A percentile compares a stretch with the other conserved stretches of the same genome.
Conservation (phyloP, 139 green algal species). For the Penium margaritaceum region DNA sequence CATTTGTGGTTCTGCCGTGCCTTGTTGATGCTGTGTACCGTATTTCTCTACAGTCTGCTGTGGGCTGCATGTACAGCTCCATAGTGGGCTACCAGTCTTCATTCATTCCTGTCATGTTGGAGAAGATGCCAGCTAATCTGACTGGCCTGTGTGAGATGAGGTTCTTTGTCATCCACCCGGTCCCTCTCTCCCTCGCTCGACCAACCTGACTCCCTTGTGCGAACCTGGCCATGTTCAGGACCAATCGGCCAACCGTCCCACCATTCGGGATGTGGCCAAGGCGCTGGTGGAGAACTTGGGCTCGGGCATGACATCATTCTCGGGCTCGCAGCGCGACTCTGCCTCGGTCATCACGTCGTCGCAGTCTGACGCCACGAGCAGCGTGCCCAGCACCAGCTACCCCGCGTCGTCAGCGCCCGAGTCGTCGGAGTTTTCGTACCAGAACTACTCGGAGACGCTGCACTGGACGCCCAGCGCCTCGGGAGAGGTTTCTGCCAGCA, state of each 20-base stretch:
- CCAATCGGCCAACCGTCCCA: conserved; percentile 25
- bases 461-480: conserved; percentile 15
- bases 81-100: too few species aligned
- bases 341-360: conserved; percentile 16
- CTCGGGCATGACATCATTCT: conserved; percentile 10
- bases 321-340: conserved; percentile 8
- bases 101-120: too few species aligned
- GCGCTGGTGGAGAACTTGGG: conserved; percentile 31
- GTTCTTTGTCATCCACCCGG: too few species aligned
- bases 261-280: conserved; percentile 36
- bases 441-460: conserved; percentile 28
- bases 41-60: too few species aligned
- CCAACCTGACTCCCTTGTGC: not conserved
- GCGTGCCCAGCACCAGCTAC: not conserved
- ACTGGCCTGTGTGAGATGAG: too few species aligned
- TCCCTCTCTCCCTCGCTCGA: too few species aligned
- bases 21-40: too few species aligned
- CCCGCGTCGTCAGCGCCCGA: not conserved
- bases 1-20: too few species aligned
- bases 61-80: too few species aligned
- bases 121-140: too few species aligned
- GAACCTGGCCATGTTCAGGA: not conserved
- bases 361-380: conserved; percentile 15
- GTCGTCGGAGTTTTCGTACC: conserved; percentile 16
- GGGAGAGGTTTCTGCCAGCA: not conserved